Percentiles rank a stretch among this genome's conserved stretches.
Evolutionary conservation across 2,329 filamentous ascomycete species (phyloP).

Genomic region (Aureobasidium mangrovei): DNA sequence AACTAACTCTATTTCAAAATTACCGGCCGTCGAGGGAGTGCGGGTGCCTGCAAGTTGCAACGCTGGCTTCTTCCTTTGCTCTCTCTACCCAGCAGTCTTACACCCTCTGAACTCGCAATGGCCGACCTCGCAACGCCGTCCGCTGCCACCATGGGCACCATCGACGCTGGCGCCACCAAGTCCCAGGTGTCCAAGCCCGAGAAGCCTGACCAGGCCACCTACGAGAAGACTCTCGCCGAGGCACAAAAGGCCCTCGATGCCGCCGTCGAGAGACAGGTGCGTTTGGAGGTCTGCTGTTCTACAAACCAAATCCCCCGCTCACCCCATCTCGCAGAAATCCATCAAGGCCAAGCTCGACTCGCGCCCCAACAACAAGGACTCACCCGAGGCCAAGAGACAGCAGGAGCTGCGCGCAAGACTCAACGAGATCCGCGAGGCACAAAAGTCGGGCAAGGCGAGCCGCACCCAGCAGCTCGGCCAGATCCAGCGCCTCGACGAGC

Average conservation of each 20-base stretch:
- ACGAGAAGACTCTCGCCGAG: slow-evolving; percentile 67
- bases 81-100: not conserved
- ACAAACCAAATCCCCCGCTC: too few relatives aligned
- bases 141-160: slow-evolving; percentile 27
- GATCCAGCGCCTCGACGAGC: slow-evolving; percentile 84
- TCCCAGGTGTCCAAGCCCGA: slow-evolving; percentile 54
- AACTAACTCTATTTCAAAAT: not conserved
- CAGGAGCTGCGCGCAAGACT: slow-evolving; percentile 77
- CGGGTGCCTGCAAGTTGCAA: not conserved
- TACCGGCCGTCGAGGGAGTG: slow-evolving; percentile 1
- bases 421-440: slow-evolving; percentile 75
- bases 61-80: slow-evolving; percentile 12
- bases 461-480: slow-evolving; percentile 74
- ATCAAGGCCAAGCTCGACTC: slow-evolving; percentile 86
- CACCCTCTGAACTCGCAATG: slow-evolving; percentile 19
- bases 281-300: slow-evolving; percentile 21
- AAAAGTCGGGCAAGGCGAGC: slow-evolving; percentile 77
- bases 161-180: slow-evolving; percentile 25
- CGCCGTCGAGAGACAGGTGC: slow-evolving; percentile 61
- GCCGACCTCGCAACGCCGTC: slow-evolving; percentile 30
- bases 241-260: slow-evolving; percentile 81
- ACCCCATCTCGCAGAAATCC: slow-evolving; percentile 55
- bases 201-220: slow-evolving; percentile 79
- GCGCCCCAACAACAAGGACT: slow-evolving; percentile 72
- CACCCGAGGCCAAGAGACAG: slow-evolving; percentile 70